phyloP scores from a whole-genome alignment of 352 stramenopile species.

The Elongisporangium undulatum region DNA sequence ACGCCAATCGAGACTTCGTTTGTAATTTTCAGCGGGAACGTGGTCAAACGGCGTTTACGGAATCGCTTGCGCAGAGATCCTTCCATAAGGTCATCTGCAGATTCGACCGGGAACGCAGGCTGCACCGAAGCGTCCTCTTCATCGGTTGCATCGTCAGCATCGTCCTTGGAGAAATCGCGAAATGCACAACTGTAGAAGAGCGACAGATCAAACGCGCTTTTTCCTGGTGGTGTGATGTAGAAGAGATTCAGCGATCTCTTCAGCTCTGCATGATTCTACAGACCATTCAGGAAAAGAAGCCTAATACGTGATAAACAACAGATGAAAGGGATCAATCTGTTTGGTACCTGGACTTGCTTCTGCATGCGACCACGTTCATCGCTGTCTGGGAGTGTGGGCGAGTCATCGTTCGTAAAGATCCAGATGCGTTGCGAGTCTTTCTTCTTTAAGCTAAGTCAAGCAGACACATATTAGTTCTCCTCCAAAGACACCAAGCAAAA shows the following conservation, averaged over 20 bases:
- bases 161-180: conserved; percentile 43
- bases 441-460: conserved; percentile 69
- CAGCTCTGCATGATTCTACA: conserved; percentile 74
- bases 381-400: conserved; percentile 29
- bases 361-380: conserved; percentile 61
- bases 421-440: conserved; percentile 83
- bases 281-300: not conserved
- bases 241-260: conserved; percentile 75
- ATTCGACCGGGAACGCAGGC: conserved; percentile 64
- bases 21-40: conserved; percentile 59
- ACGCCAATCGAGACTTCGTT: conserved; percentile 75
- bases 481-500: not conserved
- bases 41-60: conserved; percentile 69
- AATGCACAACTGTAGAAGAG: conserved; percentile 67
- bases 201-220: conserved; percentile 46
- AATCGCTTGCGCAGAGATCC: conserved; percentile 76
- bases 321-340: not conserved
- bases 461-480: not conserved
- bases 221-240: conserved; percentile 59
- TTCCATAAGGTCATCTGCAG: conserved; percentile 76
- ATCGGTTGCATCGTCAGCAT: conserved; percentile 10
- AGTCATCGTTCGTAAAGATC: conserved; percentile 85
- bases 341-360: conserved; percentile 66
- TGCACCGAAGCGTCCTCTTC: conserved; percentile 34
- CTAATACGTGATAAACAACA: not conserved